phyloP scores from a whole-genome alignment of 164 flowering plant species.

The Nymphaea colorata region DNA sequence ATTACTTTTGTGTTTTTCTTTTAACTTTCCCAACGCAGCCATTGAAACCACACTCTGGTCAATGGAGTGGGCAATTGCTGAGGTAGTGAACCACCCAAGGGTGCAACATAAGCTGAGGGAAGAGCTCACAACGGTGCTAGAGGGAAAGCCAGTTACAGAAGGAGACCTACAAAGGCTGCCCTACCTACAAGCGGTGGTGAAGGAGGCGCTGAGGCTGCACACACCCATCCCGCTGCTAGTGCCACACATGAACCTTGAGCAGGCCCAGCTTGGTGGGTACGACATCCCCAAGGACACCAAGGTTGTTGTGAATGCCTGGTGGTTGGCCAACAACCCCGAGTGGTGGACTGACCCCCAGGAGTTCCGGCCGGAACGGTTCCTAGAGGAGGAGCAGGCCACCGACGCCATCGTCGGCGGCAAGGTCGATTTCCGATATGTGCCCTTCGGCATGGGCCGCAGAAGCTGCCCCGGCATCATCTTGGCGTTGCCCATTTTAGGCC shows the following conservation, averaged over 20 bases:
- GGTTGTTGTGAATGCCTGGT: slow-evolving; percentile 68
- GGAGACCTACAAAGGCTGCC: slow-evolving; percentile 30
- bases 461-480: slow-evolving; percentile 63
- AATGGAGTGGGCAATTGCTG: slow-evolving; percentile 72
- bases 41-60: slow-evolving; percentile 67
- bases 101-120: slow-evolving; percentile 39
- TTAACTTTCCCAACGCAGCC: slow-evolving; percentile 13
- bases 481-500: slow-evolving; percentile 49
- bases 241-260: slow-evolving; percentile 65
- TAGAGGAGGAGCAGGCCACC: slow-evolving; percentile 37
- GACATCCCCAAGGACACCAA: slow-evolving; percentile 49
- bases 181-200: slow-evolving; percentile 49
- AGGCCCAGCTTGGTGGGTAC: slow-evolving; percentile 48
- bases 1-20: no score
- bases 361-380: slow-evolving; percentile 60
- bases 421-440: slow-evolving; percentile 41
- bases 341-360: slow-evolving; percentile 46
- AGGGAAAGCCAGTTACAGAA: slow-evolving; percentile 36
- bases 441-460: slow-evolving; percentile 55
- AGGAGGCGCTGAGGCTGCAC: slow-evolving; percentile 51
- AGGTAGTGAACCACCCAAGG: slow-evolving; percentile 49
- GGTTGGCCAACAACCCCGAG: slow-evolving; percentile 60
- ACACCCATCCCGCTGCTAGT: slow-evolving; percentile 51
- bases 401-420: slow-evolving; percentile 44
- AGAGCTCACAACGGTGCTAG: slow-evolving; percentile 30